These are phyloP conservation scores for Raphanus sativus DNA, from an alignment of 345 rosid genomes.

Conservation along the genomic window DNA sequence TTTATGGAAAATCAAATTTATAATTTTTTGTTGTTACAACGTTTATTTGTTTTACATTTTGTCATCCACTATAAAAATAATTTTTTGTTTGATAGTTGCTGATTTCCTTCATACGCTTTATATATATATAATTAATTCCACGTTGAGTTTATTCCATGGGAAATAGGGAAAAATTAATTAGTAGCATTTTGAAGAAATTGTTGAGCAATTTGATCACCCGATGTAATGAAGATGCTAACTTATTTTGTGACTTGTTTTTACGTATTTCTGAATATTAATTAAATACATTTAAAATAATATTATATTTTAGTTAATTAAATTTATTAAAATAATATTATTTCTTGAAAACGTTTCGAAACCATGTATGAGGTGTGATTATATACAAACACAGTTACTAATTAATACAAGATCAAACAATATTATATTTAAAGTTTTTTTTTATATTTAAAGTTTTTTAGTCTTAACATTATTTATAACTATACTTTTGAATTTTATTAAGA, in stretches of 20 bases:
- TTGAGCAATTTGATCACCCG: conserved; percentile 11
- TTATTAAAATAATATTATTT: too few species aligned
- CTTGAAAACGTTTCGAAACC: too few species aligned
- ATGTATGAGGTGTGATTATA: not conserved
- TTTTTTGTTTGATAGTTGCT: not conserved
- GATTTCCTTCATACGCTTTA: not conserved
- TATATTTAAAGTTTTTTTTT: not conserved
- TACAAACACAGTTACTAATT: not conserved
- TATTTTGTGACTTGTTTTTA: conserved; percentile 20
- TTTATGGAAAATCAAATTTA: not conserved
- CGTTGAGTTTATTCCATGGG: not conserved
- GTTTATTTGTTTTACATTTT: not conserved
- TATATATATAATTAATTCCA: not conserved
- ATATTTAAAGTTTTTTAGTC: not conserved
- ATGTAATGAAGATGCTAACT: conserved; percentile 10
- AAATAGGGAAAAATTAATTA: not conserved
- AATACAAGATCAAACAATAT: not conserved
- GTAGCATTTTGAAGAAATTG: not conserved
- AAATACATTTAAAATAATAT: not conserved
- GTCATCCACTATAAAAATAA: not conserved
- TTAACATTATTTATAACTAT: not conserved
- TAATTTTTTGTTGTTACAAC: not conserved
- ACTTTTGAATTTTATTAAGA: not conserved
- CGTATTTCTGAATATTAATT: not conserved
- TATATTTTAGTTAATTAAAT: not conserved